Evolutionary conservation across 2,329 filamentous ascomycete genomes (phyloP), one percentile per base, ranked within the genome.

Genomic region (Volutella citrinella): DNA sequence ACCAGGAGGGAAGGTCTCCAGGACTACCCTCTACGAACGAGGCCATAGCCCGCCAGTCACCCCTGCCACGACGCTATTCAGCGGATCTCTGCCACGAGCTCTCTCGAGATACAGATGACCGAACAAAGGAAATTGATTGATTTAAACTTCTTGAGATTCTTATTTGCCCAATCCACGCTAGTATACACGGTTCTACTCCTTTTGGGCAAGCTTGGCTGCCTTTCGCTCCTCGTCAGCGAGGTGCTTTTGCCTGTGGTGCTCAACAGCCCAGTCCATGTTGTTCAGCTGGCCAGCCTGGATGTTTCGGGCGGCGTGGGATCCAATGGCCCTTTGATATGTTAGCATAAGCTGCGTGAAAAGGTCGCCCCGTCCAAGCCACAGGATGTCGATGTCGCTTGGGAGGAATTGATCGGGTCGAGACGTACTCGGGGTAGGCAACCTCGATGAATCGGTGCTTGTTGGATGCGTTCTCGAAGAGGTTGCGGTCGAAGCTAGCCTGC

Each of bases 371-470:
- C n/a, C n/a, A n/a, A n/a, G n/a, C n/a, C n/a, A n/a, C n/a, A n/a
- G n/a, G n/a, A n/a, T n/a, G n/a, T n/a, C n/a, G n/a, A n/a, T n/a
- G n/a, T n/a, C 11, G 18, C 36, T 29, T 5, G 18, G 4, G 18
- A 16, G 19, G 4, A 10, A 11, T 34, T 30, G 14, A 10, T 27
- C 26, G n/a, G 13, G 10, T 22, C 9, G n/a, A n/a, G 30, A 72
- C 74, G 42, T 68, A 80, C 76, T 80, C 76, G 27, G 76, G 76
- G 45, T 61, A 76, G 46, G 69, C 67, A 46, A 79, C 65, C 42
- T 79, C 73, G 47, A 74, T 60, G 46, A 65, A 66, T 44, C 52
- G 55, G 55, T 65, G 66, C 54, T 65, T 65, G 48, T 61, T 54
- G 21, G 54, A 57, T 34, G 57, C 61, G 48, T 70, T 63, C 48